Conservation (phyloP, 495 filamentous ascomycete genomes). For the Penicillium cinerascens region DNA sequence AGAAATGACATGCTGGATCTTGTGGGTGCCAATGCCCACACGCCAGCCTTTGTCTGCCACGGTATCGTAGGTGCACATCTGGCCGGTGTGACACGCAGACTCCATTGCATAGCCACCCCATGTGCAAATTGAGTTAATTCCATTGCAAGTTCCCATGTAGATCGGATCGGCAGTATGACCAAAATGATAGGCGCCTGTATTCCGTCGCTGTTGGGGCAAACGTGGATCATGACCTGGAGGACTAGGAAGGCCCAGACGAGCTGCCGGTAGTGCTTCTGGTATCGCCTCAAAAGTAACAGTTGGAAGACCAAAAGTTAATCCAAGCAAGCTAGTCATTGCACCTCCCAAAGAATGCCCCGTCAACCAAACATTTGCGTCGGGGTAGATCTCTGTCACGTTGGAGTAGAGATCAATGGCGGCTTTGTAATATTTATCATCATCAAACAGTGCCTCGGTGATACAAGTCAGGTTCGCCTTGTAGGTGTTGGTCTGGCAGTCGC, state of each 20-base stretch:
- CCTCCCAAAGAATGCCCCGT: constrained; percentile 89
- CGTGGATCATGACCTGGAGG: constrained; percentile 73
- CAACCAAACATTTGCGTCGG: constrained; percentile 81
- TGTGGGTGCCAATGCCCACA: constrained; percentile 78
- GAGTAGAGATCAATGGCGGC: constrained; percentile 82
- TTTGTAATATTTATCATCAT: constrained; percentile 87
- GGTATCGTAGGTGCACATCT: constrained; percentile 86
- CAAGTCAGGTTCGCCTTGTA: constrained; percentile 92
- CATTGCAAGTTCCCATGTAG: constrained; percentile 91
- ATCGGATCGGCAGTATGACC: constrained; percentile 95
- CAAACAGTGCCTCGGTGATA: constrained; percentile 64
- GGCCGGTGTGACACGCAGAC: constrained; percentile 82
- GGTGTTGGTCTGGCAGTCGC: constrained; percentile 78
- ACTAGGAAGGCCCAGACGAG: constrained; percentile 78
- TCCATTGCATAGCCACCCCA: constrained; percentile 95
- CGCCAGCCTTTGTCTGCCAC: constrained; percentile 88
- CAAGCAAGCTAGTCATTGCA: constrained; percentile 77
- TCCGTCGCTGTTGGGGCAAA: constrained; percentile 62
- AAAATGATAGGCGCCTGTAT: constrained; percentile 85
- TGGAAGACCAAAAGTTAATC: constrained; percentile 85
- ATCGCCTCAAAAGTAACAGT: constrained; percentile 87
- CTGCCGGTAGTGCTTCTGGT: constrained; percentile 82
- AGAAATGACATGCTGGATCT: constrained; percentile 76
- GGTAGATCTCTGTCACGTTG: constrained; percentile 88
- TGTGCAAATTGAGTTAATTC: constrained; percentile 79